Conservation (phyloP, 306 rosid species). For the Inga laurina region DNA sequence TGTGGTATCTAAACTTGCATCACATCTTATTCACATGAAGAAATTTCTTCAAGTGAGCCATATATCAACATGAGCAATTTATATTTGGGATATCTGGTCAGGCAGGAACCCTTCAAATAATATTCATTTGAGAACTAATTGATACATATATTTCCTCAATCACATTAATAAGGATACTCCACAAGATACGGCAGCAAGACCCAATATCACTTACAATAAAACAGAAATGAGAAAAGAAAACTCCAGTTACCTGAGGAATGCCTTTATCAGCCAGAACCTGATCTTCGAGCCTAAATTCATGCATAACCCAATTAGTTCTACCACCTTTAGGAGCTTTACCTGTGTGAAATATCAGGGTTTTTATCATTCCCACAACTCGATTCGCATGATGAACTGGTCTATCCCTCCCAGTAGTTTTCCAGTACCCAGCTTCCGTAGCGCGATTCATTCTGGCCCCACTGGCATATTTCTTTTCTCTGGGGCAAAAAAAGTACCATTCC, state of each 20-base stretch:
- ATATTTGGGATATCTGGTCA: constrained; percentile 7
- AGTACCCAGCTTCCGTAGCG: constrained; percentile 62
- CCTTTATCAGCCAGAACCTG: constrained; percentile 35
- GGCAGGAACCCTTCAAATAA: not conserved
- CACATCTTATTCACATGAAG: not conserved
- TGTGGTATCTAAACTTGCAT: not conserved
- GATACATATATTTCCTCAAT: not conserved
- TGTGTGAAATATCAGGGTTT: constrained; percentile 63
- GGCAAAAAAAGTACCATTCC: constrained; percentile 80
- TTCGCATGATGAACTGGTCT: constrained; percentile 36
- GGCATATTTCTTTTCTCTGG: constrained; percentile 60
- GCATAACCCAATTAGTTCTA: constrained; percentile 90
- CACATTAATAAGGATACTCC: not conserved
- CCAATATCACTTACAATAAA: not conserved
- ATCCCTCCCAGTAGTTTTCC: constrained; percentile 92
- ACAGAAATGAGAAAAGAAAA: not conserved
- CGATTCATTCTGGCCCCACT: constrained; percentile 74
- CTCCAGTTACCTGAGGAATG: constrained; percentile 50
- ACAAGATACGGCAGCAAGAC: not conserved
- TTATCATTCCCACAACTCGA: constrained; percentile 61
- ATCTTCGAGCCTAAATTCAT: constrained; percentile 71
- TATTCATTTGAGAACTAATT: not conserved
- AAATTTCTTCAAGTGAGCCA: not conserved
- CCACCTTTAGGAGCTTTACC: constrained; percentile 61
- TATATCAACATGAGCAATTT: not conserved